Base-by-base conservation (phyloP, 2,329 filamentous ascomycete genomes). In the Trichophyton schoenleinii region DNA sequence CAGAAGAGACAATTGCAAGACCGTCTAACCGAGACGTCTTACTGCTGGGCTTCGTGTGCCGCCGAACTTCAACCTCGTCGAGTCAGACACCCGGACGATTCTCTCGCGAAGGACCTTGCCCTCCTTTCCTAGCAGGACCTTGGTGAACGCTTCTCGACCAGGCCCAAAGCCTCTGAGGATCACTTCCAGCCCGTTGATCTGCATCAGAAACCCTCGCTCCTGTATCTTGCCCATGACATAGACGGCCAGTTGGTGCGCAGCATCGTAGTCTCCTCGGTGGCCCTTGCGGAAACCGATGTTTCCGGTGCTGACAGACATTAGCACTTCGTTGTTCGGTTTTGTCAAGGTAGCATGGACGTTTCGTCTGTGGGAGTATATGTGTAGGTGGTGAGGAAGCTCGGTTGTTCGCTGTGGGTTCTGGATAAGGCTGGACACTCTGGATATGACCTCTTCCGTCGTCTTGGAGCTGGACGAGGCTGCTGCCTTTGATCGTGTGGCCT, bases 301-400 rank as follows among this genome's bases (percentile, higher is more conserved):
- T 57, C 94, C 94, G 63, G 86, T 83, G 1, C 88, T 88, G 67
- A 95, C 75, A 11, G 87, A 90, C 65, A 99, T 80, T 66, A 97
- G 82, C 31, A 89, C 83, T 65, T 89, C 83, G 57, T 87, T 82
- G 72, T 90, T 86, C 31, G 94, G 91, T 69, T 87, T 86, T 22
- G 91, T 89, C 66, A 96, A 83, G 1, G 91, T 96, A 69, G 99
- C 83, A 75, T 97, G 90, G 20, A 89, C 94, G 78, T 99, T 99
- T 82, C 96, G 94, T 77, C 90, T 95, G 73, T 88, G 87, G 31
- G 87, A 78, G 76, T 85, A 92, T 72, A 99, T 80, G 77, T 96
- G 89, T 65, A 99, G 81, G 73, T 95, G 90, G 78, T 90, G 58
- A 53, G 13, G 60, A 58, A 55, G 36, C 22, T 48, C 42, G 42